Evolutionary conservation across 441 rosid genomes (phyloP).

Genomic region (Dalechampia spathulata): DNA sequence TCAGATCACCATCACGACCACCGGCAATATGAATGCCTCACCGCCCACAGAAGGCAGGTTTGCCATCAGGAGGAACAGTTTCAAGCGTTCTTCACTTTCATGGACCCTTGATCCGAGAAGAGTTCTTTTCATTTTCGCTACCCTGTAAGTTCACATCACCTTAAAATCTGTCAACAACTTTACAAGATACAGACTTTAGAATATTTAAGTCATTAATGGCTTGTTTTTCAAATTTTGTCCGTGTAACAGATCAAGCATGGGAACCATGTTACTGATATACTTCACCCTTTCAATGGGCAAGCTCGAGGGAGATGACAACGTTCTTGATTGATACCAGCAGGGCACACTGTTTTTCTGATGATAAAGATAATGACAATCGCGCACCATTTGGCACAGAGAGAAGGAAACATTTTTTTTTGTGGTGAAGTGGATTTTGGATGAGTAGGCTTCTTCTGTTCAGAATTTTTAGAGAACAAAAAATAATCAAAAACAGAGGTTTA

Average conservation of each 20-base stretch:
- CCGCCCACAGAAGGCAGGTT: slow-evolving; percentile 42
- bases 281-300: slow-evolving; percentile 68
- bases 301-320: slow-evolving; percentile 8
- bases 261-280: slow-evolving; percentile 78
- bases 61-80: slow-evolving; percentile 48
- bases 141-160: slow-evolving; percentile 69
- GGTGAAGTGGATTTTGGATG: slow-evolving; percentile 2
- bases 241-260: slow-evolving; percentile 86
- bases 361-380: background rate
- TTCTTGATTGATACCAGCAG: slow-evolving; percentile 14
- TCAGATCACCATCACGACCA: slow-evolving; percentile 57
- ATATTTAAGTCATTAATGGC: too few species aligned
- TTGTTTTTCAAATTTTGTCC: too few species aligned
- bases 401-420: background rate
- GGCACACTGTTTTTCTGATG: too few species aligned
- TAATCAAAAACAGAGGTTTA: slow-evolving; percentile 2
- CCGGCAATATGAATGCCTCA: slow-evolving; percentile 30
- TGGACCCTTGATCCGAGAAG: slow-evolving; percentile 81
- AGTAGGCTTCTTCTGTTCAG: slow-evolving; percentile 1
- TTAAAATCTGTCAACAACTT: background rate
- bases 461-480: slow-evolving; percentile 1
- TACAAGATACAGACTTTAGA: background rate
- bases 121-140: slow-evolving; percentile 79
- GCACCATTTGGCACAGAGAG: background rate
- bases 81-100: slow-evolving; percentile 45